phyloP scores from a whole-genome alignment of 441 rosid genomes.

The Pelargonium myrrhifolium region DNA sequence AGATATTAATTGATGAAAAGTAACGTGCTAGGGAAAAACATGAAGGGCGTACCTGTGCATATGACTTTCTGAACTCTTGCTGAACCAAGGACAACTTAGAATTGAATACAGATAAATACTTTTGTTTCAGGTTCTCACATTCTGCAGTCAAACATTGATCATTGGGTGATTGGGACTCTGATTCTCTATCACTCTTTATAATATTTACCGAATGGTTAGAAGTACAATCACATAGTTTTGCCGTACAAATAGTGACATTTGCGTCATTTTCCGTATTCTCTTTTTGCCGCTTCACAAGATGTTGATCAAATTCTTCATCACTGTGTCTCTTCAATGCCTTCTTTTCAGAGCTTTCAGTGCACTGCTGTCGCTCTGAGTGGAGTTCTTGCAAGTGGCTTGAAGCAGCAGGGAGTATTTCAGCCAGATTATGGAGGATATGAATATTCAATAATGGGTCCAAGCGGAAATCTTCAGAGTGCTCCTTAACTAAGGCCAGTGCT shows the following conservation, averaged over 20 bases:
- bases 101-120: conserved; percentile 60
- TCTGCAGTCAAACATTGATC: conserved; percentile 32
- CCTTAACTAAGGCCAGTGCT: conserved; percentile 59
- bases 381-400: conserved; percentile 28
- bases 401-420: conserved; percentile 56
- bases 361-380: conserved; percentile 26
- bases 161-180: conserved; percentile 27
- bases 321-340: conserved; percentile 30
- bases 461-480: conserved; percentile 78
- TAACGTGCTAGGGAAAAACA: conserved; percentile 5
- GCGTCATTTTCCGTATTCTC: conserved; percentile 25
- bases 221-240: conserved; percentile 17
- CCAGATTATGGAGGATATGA: conserved; percentile 87
- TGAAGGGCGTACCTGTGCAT: conserved; percentile 44
- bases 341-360: conserved; percentile 27
- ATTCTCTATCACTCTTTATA: conserved; percentile 26
- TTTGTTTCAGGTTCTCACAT: conserved; percentile 60
- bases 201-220: conserved; percentile 23
- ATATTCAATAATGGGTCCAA: conserved; percentile 84
- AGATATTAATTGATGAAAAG: not conserved
- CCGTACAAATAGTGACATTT: conserved; percentile 23
- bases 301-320: conserved; percentile 27
- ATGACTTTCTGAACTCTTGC: conserved; percentile 63
- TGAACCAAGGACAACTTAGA: conserved; percentile 57
- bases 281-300: conserved; percentile 47